Conservation (phyloP, 768 basidiomycete species). For the Lactarius pseudohatsudake region DNA sequence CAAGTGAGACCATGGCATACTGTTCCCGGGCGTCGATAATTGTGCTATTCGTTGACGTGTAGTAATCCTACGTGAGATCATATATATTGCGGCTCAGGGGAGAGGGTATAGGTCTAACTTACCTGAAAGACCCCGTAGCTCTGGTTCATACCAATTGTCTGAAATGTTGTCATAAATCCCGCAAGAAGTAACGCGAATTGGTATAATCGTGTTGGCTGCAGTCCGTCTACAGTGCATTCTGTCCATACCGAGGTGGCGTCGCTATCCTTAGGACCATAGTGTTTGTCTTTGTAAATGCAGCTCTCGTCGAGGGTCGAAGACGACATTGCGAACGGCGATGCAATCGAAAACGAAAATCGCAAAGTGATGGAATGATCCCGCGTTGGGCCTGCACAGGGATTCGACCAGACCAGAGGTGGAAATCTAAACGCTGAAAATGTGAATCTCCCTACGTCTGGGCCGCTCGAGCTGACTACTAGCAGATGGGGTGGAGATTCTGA, state of each 20-base stretch:
- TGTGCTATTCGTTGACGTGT: slow-evolving; percentile 41
- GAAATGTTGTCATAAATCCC: slow-evolving; percentile 47
- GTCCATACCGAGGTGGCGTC: neutral
- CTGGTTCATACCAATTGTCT: slow-evolving; percentile 46
- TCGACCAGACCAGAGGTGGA: neutral
- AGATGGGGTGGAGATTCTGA: neutral
- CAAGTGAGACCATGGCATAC: slow-evolving; percentile 43
- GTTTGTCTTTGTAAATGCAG: neutral
- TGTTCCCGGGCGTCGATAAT: slow-evolving; percentile 39
- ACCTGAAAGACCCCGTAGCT: slow-evolving; percentile 47
- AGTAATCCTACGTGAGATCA: slow-evolving; percentile 40
- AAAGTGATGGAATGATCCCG: neutral
- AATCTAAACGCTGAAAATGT: neutral
- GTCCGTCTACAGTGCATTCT: slow-evolving; percentile 1
- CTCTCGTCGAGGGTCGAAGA: neutral
- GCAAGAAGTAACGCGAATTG: slow-evolving; percentile 40
- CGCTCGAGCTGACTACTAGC: neutral
- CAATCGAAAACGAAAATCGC: neutral
- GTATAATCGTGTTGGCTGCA: slow-evolving; percentile 37
- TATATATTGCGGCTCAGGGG: neutral
- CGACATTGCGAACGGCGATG: neutral
- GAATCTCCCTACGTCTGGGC: neutral
- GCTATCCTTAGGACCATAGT: no score
- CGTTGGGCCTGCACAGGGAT: slow-evolving; percentile 3
- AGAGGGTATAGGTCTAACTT: neutral